Evolutionary conservation across 2,329 filamentous ascomycete species (phyloP).

Genomic region (Clonostachys rosea): DNA sequence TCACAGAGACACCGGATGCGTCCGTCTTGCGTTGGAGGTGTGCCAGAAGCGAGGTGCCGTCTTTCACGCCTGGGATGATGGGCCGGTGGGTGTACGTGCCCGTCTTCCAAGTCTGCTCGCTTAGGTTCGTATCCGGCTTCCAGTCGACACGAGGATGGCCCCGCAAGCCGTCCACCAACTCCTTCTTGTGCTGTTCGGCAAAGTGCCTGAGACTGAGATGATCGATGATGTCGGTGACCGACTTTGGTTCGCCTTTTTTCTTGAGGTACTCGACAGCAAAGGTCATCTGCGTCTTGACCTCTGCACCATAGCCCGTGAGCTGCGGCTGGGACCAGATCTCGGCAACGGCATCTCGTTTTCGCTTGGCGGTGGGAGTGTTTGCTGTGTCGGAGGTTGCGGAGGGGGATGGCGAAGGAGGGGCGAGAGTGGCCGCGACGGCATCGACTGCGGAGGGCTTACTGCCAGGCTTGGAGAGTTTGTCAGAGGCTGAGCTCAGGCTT

Average conservation of each 20-base stretch:
- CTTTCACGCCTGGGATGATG: conserved; percentile 73
- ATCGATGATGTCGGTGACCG: conserved; percentile 71
- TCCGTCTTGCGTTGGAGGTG: conserved; percentile 80
- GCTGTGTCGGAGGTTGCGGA: conserved; percentile 47
- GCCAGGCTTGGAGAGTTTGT: conserved; percentile 58
- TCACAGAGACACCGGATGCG: conserved; percentile 75
- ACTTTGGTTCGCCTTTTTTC: conserved; percentile 63
- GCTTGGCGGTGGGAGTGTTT: conserved; percentile 61
- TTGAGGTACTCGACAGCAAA: conserved; percentile 83
- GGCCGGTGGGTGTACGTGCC: conserved; percentile 83
- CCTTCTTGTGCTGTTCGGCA: conserved; percentile 55
- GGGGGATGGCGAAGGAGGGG: conserved; percentile 54
- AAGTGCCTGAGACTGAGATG: conserved; percentile 70
- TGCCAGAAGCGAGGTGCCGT: conserved; percentile 70
- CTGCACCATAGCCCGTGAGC: conserved; percentile 69
- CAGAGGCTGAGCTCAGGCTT: conserved; percentile 57
- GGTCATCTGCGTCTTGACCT: conserved; percentile 82
- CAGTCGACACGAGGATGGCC: conserved; percentile 56
- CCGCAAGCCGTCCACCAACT: conserved; percentile 65
- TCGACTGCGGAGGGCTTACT: conserved; percentile 43
- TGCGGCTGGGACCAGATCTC: conserved; percentile 71
- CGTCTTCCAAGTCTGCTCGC: conserved; percentile 60
- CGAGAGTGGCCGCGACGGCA: conserved; percentile 9
- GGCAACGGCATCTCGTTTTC: conserved; percentile 50
- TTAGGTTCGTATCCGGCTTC: conserved; percentile 51